phyloP scores from a whole-genome alignment of 2,329 filamentous ascomycete species.

The Claviceps pusilla region DNA sequence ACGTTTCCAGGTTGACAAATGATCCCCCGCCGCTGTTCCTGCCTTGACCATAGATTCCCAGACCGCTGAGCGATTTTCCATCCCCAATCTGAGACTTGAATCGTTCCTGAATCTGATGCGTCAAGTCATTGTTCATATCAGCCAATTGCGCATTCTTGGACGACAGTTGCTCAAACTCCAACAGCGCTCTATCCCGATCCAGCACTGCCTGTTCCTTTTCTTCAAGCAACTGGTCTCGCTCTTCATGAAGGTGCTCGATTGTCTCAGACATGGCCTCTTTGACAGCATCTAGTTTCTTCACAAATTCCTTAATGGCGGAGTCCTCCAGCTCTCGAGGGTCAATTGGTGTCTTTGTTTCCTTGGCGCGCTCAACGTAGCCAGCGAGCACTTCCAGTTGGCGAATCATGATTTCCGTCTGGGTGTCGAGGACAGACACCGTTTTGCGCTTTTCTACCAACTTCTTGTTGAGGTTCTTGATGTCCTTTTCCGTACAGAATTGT shows the following conservation, averaged over 20 bases:
- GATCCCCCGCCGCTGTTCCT: conserved; percentile 34
- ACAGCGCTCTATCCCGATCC: conserved; percentile 80
- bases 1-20: conserved; percentile 34
- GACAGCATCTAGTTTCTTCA: conserved; percentile 53
- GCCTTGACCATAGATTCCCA: conserved; percentile 41
- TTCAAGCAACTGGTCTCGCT: conserved; percentile 68
- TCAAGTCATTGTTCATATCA: conserved; percentile 89
- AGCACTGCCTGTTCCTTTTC: conserved; percentile 71
- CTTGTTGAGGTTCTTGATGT: conserved; percentile 64
- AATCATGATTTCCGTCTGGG: conserved; percentile 89
- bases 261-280: conserved; percentile 42
- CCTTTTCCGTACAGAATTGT: conserved; percentile 53
- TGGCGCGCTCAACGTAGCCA: conserved; percentile 74
- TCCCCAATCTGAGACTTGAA: conserved; percentile 65
- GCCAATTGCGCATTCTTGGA: conserved; percentile 88
- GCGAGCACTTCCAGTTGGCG: conserved; percentile 80
- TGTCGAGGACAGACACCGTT: conserved; percentile 86
- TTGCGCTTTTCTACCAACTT: conserved; percentile 86
- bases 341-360: conserved; percentile 64
- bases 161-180: conserved; percentile 90
- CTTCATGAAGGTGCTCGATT: conserved; percentile 47
- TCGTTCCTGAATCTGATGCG: conserved; percentile 82
- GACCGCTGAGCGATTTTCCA: conserved; percentile 33
- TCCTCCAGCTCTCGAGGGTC: conserved; percentile 75
- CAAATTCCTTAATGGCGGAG: conserved; percentile 78